These are phyloP conservation scores for Planoprotostelium fungivorum DNA, from an alignment of 78 protist species.

Conservation along the genomic window DNA sequence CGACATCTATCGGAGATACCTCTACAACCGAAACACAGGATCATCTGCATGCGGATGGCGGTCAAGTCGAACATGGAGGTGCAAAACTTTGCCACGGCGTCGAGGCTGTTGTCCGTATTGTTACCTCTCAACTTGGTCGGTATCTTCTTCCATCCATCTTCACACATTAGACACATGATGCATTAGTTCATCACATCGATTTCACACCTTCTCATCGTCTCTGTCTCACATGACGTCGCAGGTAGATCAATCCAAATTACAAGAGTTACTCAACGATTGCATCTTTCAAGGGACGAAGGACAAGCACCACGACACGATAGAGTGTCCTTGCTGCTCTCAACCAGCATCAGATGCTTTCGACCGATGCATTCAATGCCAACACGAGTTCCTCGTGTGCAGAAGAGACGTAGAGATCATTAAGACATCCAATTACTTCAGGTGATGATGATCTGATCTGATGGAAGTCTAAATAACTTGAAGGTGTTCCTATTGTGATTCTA, in stretches of 20 bases:
- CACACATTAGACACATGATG: background rate
- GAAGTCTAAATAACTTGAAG: no score
- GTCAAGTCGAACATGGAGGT: background rate
- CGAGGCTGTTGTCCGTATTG: background rate
- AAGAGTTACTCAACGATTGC: background rate
- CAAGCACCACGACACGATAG: background rate
- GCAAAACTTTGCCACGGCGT: background rate
- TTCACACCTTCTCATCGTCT: background rate
- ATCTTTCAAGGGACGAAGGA: background rate
- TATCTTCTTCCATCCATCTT: background rate
- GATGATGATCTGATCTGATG: no score
- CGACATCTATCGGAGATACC: background rate
- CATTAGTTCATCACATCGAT: no score
- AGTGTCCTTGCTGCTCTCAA: background rate
- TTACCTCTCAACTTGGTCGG: background rate
- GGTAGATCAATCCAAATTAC: background rate
- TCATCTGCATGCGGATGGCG: background rate
- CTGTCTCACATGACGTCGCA: no score
- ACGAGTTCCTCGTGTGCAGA: no score
- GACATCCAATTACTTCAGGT: no score
- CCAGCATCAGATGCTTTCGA: background rate
- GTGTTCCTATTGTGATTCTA: no score
- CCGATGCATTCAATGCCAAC: background rate
- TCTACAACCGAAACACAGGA: background rate
- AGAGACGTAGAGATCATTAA: no score